Percentiles rank a stretch among this genome's conserved stretches.
Conservation (phyloP, 306 rosid species). For the Begonia loranthoides region DNA sequence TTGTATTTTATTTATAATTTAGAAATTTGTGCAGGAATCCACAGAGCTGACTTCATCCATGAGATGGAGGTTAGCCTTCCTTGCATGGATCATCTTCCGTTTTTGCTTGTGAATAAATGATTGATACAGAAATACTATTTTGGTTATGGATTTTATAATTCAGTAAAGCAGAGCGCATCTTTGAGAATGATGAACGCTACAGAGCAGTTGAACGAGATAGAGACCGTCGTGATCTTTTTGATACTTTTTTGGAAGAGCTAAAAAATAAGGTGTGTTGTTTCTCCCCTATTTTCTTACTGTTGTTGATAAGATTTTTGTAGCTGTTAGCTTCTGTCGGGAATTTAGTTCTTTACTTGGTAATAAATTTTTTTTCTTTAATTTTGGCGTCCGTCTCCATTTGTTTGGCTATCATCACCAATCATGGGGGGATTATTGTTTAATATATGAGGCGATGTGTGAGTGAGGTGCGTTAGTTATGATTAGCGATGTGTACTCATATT, state of each 20-base stretch:
- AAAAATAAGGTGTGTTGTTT: constrained; percentile 38
- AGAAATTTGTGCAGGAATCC: constrained; percentile 53
- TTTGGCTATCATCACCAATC: no score
- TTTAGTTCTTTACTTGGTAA: no score
- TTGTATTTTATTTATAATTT: constrained; percentile 12
- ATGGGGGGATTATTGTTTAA: no score
- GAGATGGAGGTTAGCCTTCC: constrained; percentile 65
- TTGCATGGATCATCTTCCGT: constrained; percentile 5
- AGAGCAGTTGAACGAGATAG: constrained; percentile 81
- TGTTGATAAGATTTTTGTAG: no score
- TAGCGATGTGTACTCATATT: no score
- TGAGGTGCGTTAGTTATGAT: no score
- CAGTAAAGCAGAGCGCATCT: constrained; percentile 66
- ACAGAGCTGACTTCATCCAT: constrained; percentile 57
- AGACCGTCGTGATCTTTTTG: constrained; percentile 77
- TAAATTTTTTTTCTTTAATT: no score
- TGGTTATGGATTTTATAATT: constrained; percentile 1
- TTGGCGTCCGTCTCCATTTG: no score
- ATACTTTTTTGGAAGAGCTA: constrained; percentile 62
- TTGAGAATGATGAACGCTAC: constrained; percentile 81
- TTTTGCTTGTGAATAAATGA: neutral
- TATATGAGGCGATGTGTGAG: no score
- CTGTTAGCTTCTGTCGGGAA: no score
- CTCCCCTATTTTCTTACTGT: constrained; percentile 6
- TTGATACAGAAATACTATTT: constrained; percentile 3